phyloP scores from a whole-genome alignment of 345 rosid genomes.

The Dovyalis caffra region DNA sequence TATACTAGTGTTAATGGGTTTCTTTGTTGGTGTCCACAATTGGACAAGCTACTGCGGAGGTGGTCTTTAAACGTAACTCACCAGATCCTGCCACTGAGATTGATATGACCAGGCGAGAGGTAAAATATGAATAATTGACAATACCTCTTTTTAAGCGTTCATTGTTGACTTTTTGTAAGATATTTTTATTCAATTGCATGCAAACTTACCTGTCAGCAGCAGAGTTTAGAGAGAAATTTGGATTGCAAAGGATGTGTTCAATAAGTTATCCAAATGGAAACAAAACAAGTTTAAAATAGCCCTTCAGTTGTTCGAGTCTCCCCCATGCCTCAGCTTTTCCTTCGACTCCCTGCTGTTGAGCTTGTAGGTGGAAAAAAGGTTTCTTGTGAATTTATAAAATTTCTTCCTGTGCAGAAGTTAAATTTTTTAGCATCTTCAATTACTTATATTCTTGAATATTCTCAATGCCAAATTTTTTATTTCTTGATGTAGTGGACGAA shows the following conservation, averaged over 20 bases:
- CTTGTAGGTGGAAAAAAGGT: slow-evolving; percentile 42
- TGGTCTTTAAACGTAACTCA: slow-evolving; percentile 59
- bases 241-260: slow-evolving; percentile 73
- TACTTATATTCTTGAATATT: background rate
- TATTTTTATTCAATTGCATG: slow-evolving; percentile 11
- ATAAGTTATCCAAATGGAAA: slow-evolving; percentile 94
- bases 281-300: slow-evolving; percentile 97
- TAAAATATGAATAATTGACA: slow-evolving; percentile 22
- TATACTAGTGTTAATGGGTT: background rate
- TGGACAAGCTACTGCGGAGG: too few relatives aligned
- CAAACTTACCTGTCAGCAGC: slow-evolving; percentile 73
- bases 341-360: slow-evolving; percentile 25
- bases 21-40: too few relatives aligned
- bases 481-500: slow-evolving; percentile 37
- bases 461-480: slow-evolving; percentile 15
- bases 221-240: slow-evolving; percentile 90
- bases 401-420: slow-evolving; percentile 11
- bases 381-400: slow-evolving; percentile 28
- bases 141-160: background rate
- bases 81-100: slow-evolving; percentile 70
- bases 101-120: slow-evolving; percentile 97
- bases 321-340: slow-evolving; percentile 24
- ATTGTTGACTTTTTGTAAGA: slow-evolving; percentile 4
- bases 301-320: slow-evolving; percentile 61
- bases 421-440: slow-evolving; percentile 3